A percentile compares a stretch with the other conserved stretches of the same genome.
Evolutionary conservation across 257 asterid species (phyloP).

Genomic region (Solanum medicagineum): DNA sequence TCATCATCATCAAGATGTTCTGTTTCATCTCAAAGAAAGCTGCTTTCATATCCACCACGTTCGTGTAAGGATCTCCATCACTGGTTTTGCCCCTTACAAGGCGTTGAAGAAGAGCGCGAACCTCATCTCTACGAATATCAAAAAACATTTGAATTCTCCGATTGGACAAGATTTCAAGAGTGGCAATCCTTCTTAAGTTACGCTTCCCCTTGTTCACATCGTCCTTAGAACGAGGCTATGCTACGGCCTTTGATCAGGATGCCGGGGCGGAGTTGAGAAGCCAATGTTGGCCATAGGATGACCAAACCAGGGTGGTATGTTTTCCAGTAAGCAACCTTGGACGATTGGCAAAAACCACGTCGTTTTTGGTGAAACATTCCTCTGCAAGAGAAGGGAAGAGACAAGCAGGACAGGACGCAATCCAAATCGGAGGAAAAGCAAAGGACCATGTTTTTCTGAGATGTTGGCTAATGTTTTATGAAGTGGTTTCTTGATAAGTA

Average conservation of each 20-base stretch:
- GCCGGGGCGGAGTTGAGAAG: too few species aligned
- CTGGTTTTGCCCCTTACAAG: background rate
- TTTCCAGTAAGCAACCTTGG: conserved; percentile 57
- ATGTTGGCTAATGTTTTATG: conserved; percentile 41
- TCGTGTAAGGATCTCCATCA: background rate
- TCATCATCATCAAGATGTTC: conserved; percentile 31
- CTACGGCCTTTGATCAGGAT: too few species aligned
- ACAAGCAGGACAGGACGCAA: conserved; percentile 45
- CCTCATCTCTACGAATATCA: conserved; percentile 6
- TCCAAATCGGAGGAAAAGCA: conserved; percentile 46
- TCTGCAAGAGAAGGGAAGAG: conserved; percentile 42
- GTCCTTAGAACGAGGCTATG: too few species aligned
- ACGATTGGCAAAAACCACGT: conserved; percentile 56
- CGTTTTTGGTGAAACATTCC: conserved; percentile 63
- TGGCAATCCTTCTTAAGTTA: conserved; percentile 17
- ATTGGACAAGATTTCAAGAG: conserved; percentile 22
- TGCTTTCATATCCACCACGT: conserved; percentile 12
- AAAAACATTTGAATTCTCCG: conserved; percentile 8
- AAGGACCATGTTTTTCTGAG: conserved; percentile 39
- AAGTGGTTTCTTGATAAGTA: conserved; percentile 48
- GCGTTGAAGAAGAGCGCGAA: background rate
- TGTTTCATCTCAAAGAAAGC: conserved; percentile 17
- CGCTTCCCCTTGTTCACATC: too few species aligned
- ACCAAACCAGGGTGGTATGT: conserved; percentile 43
- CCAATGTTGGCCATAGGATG: conserved; percentile 37